phyloP scores from a whole-genome alignment of 108 stramenopile genomes.

The Nannochloropsis oceanica region DNA sequence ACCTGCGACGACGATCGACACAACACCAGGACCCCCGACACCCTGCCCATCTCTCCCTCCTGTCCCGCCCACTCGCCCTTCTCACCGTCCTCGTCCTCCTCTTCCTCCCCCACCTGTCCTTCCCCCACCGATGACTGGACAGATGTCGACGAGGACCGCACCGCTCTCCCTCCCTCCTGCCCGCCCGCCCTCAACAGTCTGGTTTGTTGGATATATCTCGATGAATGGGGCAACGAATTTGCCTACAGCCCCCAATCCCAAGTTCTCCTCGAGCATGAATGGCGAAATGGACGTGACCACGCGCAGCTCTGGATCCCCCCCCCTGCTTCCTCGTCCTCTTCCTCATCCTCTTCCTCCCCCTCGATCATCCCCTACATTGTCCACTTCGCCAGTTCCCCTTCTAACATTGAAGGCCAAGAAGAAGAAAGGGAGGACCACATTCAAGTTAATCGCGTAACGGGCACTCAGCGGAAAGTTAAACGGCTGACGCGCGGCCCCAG shows the following conservation, averaged over 20 bases:
- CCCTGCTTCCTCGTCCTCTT: neutral
- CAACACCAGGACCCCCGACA: neutral
- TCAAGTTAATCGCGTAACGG: neutral
- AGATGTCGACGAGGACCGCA: neutral
- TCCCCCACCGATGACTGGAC: neutral
- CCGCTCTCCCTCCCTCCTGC: neutral
- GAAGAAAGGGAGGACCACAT: neutral
- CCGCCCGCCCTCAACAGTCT: neutral
- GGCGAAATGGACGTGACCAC: neutral
- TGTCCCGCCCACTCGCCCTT: neutral
- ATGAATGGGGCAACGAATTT: neutral
- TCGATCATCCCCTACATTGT: neutral
- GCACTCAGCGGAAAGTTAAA: neutral
- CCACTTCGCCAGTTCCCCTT: neutral
- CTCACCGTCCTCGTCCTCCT: neutral
- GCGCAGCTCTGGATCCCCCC: neutral
- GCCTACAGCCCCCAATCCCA: neutral
- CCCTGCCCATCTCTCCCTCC: neutral
- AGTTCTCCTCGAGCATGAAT: neutral
- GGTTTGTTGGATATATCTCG: neutral
- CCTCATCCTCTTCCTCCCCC: neutral
- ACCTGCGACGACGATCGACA: no score
- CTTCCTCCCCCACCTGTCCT: neutral
- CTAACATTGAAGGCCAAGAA: neutral
- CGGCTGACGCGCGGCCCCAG: neutral